Evolutionary conservation across 805 yeast species (phyloP).

Genomic region (Priceomyces fermenticarens): DNA sequence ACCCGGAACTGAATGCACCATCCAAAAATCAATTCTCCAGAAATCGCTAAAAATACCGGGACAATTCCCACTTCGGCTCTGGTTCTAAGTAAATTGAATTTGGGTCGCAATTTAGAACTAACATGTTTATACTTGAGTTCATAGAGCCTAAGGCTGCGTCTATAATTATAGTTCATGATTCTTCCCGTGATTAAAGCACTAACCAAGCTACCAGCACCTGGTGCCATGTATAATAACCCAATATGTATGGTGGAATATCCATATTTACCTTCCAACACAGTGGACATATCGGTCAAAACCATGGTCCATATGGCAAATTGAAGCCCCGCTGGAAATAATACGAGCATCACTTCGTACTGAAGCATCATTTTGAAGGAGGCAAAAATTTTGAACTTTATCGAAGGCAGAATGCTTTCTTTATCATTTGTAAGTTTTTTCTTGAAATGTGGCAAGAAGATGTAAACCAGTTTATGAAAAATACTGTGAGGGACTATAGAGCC

Average conservation of each 20-base stretch:
- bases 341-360: conserved; percentile 42
- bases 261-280: conserved; percentile 49
- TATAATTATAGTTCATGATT: conserved; percentile 51
- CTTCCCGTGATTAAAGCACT: conserved; percentile 63
- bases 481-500: conserved; percentile 56
- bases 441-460: conserved; percentile 30
- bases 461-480: conserved; percentile 43
- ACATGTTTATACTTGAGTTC: conserved; percentile 22
- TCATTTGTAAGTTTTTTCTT: conserved; percentile 29
- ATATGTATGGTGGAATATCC: conserved; percentile 51
- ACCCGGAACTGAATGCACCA: conserved; percentile 62
- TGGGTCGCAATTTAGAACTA: conserved; percentile 24
- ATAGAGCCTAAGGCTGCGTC: conserved; percentile 17
- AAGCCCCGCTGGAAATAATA: conserved; percentile 57
- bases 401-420: conserved; percentile 11
- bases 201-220: conserved; percentile 62
- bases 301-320: conserved; percentile 71
- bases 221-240: conserved; percentile 72
- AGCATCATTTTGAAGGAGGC: conserved; percentile 42
- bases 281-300: conserved; percentile 62
- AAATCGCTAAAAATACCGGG: conserved; percentile 37
- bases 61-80: conserved; percentile 43
- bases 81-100: conserved; percentile 54
- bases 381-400: conserved; percentile 21
- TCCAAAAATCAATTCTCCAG: conserved; percentile 47